Evolutionary conservation across 1,284 basidiomycete genomes (phyloP).

Genomic region (Amylostereum areolatum): DNA sequence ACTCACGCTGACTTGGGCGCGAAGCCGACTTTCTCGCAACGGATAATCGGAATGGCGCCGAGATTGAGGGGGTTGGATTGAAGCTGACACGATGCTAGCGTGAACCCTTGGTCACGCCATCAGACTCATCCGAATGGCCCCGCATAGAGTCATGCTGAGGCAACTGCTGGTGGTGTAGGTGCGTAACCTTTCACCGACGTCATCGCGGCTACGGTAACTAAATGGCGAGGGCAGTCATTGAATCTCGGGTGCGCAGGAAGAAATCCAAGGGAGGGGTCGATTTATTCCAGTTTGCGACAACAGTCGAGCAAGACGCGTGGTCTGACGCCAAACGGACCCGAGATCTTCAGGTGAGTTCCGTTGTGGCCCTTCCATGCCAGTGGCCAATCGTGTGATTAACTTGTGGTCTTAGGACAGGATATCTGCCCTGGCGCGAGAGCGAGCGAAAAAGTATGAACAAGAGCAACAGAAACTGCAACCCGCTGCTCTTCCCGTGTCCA

Average conservation of each 20-base stretch:
- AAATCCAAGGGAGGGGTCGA: constrained; percentile 53
- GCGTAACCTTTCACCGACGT: constrained; percentile 15
- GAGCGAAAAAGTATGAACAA: background rate
- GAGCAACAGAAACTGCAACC: too few species aligned
- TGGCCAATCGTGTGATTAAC: background rate
- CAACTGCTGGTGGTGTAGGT: too few species aligned
- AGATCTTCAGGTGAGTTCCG: constrained; percentile 44
- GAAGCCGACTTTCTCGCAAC: too few species aligned
- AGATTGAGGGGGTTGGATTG: too few species aligned
- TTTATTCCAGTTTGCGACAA: constrained; percentile 73
- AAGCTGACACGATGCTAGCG: too few species aligned
- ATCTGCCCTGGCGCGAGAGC: constrained; percentile 15
- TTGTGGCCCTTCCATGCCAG: background rate
- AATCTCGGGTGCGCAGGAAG: constrained; percentile 53
- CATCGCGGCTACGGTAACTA: too few species aligned
- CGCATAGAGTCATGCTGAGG: too few species aligned
- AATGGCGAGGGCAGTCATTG: constrained; percentile 44
- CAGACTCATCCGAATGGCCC: too few species aligned
- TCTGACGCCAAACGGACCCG: constrained; percentile 48
- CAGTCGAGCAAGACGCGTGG: constrained; percentile 66
- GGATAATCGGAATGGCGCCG: too few species aligned
- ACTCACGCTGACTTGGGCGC: too few species aligned
- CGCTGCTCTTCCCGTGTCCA: too few species aligned
- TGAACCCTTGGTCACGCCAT: too few species aligned
- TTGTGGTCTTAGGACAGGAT: constrained; percentile 16